Evolutionary conservation across 352 stramenopile genomes (phyloP), one percentile per base, ranked within the genome.

Genomic region (Globisporangium viniferum): DNA sequence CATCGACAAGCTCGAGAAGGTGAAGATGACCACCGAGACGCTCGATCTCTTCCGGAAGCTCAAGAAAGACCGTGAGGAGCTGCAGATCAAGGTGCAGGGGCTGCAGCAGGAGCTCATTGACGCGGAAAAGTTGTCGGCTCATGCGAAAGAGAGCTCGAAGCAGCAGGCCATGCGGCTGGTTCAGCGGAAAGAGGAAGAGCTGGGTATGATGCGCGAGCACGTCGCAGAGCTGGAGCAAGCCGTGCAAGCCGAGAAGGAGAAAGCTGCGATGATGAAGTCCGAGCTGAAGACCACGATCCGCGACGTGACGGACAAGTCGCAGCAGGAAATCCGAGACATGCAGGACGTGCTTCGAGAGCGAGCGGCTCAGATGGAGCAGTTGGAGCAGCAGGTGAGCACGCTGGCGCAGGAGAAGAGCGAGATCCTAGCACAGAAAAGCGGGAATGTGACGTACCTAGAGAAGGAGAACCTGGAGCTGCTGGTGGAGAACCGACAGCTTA

Each of bases 21-120:
- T 92, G 22, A 93, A 93, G 73, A 93, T 93, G 85, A 93, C 85
- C 8, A 92, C 73, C 0, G 83, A 90, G 39, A 91, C 74, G 24
- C 71, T 91, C 29, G 78, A 90, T 53, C 55, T 92, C 51, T 93
- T 91, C 73, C 82, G 76, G 3, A 89, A 81, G 63, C 53, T 93
- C 51, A 91, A 91, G 74, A 75, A 70, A 31, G 79, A 88, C 58
- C 81, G 85, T 27, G 57, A 81, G 31, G 71, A 81, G 29, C 72
- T 93, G 35, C 77, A 88, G 41, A 24, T 66, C 3, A 80, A 78
- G 46, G 84, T 88, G 29, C 60, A 78, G n/a, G 56, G 66, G 39
- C 48, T 84, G 39, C 61, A 84, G 64, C 51, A 73, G n/a, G 58
- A 84, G 39, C 66, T 84, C 15, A 6, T 27, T 9, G 56, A 49